Base-by-base conservation (phyloP, 2,329 filamentous ascomycete species). In the Bipolaris cookei region DNA sequence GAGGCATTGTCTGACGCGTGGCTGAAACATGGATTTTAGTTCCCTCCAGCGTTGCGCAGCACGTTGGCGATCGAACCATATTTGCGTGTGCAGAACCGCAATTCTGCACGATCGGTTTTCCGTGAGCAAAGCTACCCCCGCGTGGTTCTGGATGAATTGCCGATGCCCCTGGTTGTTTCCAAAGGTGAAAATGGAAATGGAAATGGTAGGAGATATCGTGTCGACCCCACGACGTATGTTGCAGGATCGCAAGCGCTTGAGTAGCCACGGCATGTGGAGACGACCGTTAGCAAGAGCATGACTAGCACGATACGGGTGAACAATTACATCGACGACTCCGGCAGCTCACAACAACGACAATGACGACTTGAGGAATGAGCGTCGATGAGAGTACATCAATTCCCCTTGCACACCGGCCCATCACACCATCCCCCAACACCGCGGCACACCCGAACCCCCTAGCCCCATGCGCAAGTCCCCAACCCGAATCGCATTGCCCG, bases 401-500 rank as follows among this genome's bases (percentile, higher is more conserved):
- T 47, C 37, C 51, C 57, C 42, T 46, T 52, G 51, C 48, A 62
- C 38, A 28, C 57, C 38, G 47, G 46, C 44, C 41, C 47, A 58
- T 41, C 59, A 53, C 49, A 56, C 14, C 42, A 42, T 42, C 53
- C 61, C 44, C 54, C 53, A 62, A 49, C 59, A 56, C 55, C 52
- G 50, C 59, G 51, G 41, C 47, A 58, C 56, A 43, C 30, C 47
- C 39, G 44, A 23, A 34, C 52, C 47, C 38, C 54, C 50, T 35
- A 51, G 48, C 56, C 37, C 49, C 50, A 57, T 57, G 54, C 54
- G 54, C 50, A 45, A 44, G 45, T 20, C 45, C 38, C 51, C 61
- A 59, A 59, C 43, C 58, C 57, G 52, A 63, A 63, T 57, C 62
- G 64, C 63, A 60, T 61, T 66, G 66, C 66, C 69, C 57, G 62